A percentile compares a stretch with the other conserved stretches of the same genome.
Conservation (phyloP, 2,329 filamentous ascomycete genomes). For the Ophiostoma ulmi region DNA sequence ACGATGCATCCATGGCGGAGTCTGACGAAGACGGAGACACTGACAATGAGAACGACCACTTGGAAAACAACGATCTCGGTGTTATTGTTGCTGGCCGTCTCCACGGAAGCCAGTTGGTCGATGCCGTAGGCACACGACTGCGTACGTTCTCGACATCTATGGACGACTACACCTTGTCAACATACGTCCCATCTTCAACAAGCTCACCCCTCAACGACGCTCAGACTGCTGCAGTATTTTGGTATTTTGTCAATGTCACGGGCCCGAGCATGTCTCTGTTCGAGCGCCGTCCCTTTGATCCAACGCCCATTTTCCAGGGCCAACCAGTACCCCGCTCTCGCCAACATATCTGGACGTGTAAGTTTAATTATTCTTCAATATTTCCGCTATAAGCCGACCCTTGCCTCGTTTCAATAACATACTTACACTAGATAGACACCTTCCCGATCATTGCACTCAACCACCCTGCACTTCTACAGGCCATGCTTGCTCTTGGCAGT, state of each 20-base stretch:
- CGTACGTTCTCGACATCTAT: slow-evolving; percentile 48
- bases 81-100: slow-evolving; percentile 38
- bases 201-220: slow-evolving; percentile 73
- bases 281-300: slow-evolving; percentile 73
- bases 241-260: slow-evolving; percentile 86
- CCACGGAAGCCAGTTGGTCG: slow-evolving; percentile 33
- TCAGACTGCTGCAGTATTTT: slow-evolving; percentile 76
- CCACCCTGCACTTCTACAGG: slow-evolving; percentile 81
- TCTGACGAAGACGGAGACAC: slow-evolving; percentile 45
- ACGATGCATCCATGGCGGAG: slow-evolving; percentile 58
- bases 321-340: slow-evolving; percentile 57
- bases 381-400: neutral
- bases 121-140: slow-evolving; percentile 43
- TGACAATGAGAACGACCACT: slow-evolving; percentile 43
- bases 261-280: slow-evolving; percentile 82
- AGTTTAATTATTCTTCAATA: slow-evolving; percentile 31
- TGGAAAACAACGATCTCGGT: slow-evolving; percentile 40
- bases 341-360: slow-evolving; percentile 61
- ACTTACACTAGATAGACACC: slow-evolving; percentile 49
- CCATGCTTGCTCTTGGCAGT: slow-evolving; percentile 81
- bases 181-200: slow-evolving; percentile 60
- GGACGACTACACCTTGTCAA: slow-evolving; percentile 51
- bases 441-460: slow-evolving; percentile 78
- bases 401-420: neutral
- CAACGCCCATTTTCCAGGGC: slow-evolving; percentile 60